A percentile compares a stretch with the other conserved stretches of the same genome.
These are phyloP conservation scores for Corinectria fuckeliana DNA, from an alignment of 2,329 filamentous ascomycete genomes.

Conservation along the genomic window DNA sequence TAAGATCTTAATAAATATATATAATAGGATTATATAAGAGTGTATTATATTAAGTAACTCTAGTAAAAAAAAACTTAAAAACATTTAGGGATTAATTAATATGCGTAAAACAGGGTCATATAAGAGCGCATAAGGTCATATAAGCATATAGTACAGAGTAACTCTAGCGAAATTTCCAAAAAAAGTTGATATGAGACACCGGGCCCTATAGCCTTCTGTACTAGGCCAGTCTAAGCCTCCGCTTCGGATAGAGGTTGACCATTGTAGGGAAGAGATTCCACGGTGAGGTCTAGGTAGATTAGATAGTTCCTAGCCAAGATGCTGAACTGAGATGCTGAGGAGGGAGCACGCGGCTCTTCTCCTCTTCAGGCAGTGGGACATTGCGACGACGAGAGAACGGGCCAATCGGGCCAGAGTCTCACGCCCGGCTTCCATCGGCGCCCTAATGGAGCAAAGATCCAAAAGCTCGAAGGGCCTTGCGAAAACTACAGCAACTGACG, in stretches of 20 bases:
- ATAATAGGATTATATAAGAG: no score
- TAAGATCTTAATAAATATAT: no score
- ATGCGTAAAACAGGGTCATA: no score
- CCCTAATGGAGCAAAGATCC: constrained; percentile 16
- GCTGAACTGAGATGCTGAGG: background rate
- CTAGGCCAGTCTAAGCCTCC: background rate
- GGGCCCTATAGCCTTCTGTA: no score
- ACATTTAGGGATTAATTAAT: no score
- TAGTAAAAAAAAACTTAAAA: no score
- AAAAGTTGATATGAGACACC: no score
- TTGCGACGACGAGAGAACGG: constrained; percentile 4
- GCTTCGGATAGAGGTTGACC: background rate
- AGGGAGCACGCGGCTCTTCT: constrained; percentile 29
- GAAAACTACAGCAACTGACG: background rate
- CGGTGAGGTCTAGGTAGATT: no score
- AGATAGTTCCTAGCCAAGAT: background rate
- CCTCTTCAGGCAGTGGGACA: constrained; percentile 15
- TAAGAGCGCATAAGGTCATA: no score
- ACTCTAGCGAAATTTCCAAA: no score
- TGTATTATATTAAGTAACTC: no score
- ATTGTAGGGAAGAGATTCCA: background rate
- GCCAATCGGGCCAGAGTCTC: constrained; percentile 24
- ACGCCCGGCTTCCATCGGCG: background rate
- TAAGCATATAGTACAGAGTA: no score
- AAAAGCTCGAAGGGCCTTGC: background rate